Percentiles rank a stretch among this genome's conserved stretches.
Evolutionary conservation across 148 eudicot genomes (phyloP).

Genomic region (Cornus florida): DNA sequence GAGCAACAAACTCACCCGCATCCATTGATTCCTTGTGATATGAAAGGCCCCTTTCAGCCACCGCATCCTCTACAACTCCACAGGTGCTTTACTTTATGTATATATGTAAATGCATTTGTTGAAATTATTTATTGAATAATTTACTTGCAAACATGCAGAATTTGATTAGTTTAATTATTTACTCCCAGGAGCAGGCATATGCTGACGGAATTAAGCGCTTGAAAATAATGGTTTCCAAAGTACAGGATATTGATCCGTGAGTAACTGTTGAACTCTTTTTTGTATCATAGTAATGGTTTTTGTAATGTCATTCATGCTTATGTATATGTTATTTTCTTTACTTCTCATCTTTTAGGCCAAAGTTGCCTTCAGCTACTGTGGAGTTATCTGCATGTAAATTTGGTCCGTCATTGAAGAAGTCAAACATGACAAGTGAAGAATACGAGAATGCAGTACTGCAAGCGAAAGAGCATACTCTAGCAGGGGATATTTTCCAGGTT

Average conservation of each 20-base stretch:
- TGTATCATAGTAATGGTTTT: not conserved
- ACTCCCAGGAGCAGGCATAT: constrained; percentile 43
- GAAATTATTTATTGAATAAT: too few relatives aligned
- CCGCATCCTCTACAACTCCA: too few relatives aligned
- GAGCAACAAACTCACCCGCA: too few relatives aligned
- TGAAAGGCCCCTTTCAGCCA: too few relatives aligned
- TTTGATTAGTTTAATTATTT: too few relatives aligned
- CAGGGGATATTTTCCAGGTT: constrained; percentile 55
- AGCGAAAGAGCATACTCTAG: constrained; percentile 55
- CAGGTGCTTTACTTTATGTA: too few relatives aligned
- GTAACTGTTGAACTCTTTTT: constrained; percentile 9
- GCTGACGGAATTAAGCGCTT: constrained; percentile 44
- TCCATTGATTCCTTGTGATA: too few relatives aligned
- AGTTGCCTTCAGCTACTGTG: constrained; percentile 41
- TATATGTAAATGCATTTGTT: too few relatives aligned
- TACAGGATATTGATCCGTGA: constrained; percentile 45
- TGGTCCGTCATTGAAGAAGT: constrained; percentile 26
- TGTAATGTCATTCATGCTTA: constrained; percentile 7
- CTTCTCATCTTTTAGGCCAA: constrained; percentile 34
- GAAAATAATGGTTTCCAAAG: constrained; percentile 42
- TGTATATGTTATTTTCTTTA: not conserved
- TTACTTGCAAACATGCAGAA: too few relatives aligned
- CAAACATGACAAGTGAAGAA: constrained; percentile 49
- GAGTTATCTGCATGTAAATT: constrained; percentile 30
- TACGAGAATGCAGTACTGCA: constrained; percentile 42